A percentile compares a stretch with the other conserved stretches of the same genome.
Conservation (phyloP, 1,284 basidiomycete genomes). For the Fomitopsis betulina region DNA sequence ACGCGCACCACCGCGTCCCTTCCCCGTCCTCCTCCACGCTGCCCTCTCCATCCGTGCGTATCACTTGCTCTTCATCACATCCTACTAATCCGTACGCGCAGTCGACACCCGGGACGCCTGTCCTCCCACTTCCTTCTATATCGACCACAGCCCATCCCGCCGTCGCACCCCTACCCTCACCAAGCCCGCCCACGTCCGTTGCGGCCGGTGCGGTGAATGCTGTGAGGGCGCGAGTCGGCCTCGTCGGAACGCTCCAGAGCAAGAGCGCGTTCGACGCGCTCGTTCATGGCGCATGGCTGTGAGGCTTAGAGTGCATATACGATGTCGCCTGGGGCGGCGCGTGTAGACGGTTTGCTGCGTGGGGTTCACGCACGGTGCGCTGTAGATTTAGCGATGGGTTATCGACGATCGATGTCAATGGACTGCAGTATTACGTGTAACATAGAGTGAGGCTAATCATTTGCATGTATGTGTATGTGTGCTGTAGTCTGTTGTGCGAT, state of each 20-base stretch:
- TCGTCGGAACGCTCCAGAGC: slow-evolving; percentile 27
- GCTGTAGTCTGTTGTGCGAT: too few relatives aligned
- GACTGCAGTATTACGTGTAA: background rate
- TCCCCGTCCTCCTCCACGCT: slow-evolving; percentile 1
- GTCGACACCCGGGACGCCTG: background rate
- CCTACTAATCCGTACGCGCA: background rate
- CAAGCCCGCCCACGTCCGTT: background rate
- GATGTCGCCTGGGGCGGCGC: too few relatives aligned
- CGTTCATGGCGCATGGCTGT: slow-evolving; percentile 29
- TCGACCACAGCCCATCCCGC: background rate
- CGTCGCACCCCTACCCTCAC: slow-evolving; percentile 3
- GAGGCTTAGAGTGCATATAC: slow-evolving; percentile 3
- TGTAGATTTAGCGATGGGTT: background rate
- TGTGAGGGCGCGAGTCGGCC: slow-evolving; percentile 16
- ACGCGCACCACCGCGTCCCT: slow-evolving; percentile 4
- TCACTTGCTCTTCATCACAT: background rate
- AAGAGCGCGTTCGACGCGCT: slow-evolving; percentile 29
- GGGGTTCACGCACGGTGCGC: too few relatives aligned
- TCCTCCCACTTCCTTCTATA: background rate
- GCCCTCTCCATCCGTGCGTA: background rate
- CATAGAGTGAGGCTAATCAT: background rate
- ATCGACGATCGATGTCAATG: too few relatives aligned
- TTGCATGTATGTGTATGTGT: background rate
- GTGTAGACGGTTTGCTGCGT: background rate
- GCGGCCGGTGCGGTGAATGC: background rate